Evolutionary conservation across 495 filamentous ascomycete genomes (phyloP), one percentile per base, ranked within the genome.

Genomic region (Xylaria flabelliformis): DNA sequence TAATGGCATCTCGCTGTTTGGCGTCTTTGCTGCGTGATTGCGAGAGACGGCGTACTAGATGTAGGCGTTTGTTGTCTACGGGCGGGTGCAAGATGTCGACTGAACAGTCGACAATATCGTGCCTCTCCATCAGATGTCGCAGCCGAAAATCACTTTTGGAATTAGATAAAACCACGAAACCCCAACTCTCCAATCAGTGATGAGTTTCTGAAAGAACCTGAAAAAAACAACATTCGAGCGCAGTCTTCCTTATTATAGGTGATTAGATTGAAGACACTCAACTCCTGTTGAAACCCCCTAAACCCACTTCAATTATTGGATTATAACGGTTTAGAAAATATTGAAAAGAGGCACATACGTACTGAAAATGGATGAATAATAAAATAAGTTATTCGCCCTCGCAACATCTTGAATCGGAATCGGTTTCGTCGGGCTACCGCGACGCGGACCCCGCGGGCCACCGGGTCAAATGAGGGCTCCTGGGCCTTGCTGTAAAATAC

Each of bases 341-440:
- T 59, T 29, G 9, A 12, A n/a, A 1, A 61, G 6, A 12, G 13
- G 19, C 1, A 3, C 6, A 58, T 39, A 39, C 1, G n/a, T 21
- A 61, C 32, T n/a, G 17, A 7, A 7, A 8, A 39, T 13, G 4
- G 0, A 21, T 1, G 34, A 61, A 41, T 39, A 13, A 39, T 39
- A 39, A 6, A n/a, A 6, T 0, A 61, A 41, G 26, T 9, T 61
- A 21, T 41, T 61, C 34, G n/a, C 58, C 17, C 32, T 39, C 24
- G 1, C 44, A 12, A 15, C 62, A 48, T 55, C 17, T 42, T 73
- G 34, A n/a, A 19, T 53, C 64, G 64, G 65, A 12, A 6, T 36
- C 65, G 65, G 83, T 59, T 73, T 75, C 1, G 72, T 79, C 55
- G 65, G 65, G 50, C 21, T 67, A 4, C 65, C 65, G 65, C n/a